Evolutionary conservation across 139 green algal genomes (phyloP).

Genomic region (Deuterostichococcus epilithicus): DNA sequence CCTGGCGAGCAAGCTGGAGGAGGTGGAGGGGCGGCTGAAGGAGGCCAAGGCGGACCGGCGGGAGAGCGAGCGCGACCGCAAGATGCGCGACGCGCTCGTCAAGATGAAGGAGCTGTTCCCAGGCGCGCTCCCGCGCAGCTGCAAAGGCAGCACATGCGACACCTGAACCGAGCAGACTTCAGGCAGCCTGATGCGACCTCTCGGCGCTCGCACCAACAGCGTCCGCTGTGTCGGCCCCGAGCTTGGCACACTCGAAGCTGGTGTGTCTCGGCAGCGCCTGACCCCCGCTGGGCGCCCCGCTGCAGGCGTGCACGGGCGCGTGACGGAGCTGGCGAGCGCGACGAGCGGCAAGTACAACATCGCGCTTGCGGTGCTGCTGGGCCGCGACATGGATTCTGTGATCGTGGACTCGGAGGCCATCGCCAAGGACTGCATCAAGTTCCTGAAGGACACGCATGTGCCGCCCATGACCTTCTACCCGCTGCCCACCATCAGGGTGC

Average conservation of each 20-base stretch:
- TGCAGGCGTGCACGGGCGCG: slow-evolving; percentile 74
- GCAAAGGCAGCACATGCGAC: no score
- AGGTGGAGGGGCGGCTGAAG: slow-evolving; percentile 60
- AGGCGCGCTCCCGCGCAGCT: slow-evolving; percentile 6
- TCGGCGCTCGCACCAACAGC: not conserved
- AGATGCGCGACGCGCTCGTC: slow-evolving; percentile 52
- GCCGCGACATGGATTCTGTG: slow-evolving; percentile 84
- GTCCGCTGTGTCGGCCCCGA: no score
- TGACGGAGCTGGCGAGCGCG: slow-evolving; percentile 76
- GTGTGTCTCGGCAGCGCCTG: no score
- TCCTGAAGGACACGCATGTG: slow-evolving; percentile 61
- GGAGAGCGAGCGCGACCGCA: slow-evolving; percentile 62
- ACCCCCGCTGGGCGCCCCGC: no score
- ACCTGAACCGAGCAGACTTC: no score
- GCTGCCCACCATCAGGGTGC: slow-evolving; percentile 54
- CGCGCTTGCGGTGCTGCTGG: slow-evolving; percentile 82
- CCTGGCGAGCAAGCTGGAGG: slow-evolving; percentile 51
- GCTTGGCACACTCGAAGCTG: no score
- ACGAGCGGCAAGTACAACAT: slow-evolving; percentile 77
- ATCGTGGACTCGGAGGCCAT: slow-evolving; percentile 74
- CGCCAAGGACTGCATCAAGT: slow-evolving; percentile 72
- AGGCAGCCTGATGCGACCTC: not conserved
- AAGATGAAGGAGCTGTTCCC: slow-evolving; percentile 66
- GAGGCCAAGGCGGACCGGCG: slow-evolving; percentile 64
- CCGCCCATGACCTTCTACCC: slow-evolving; percentile 88